These are phyloP conservation scores for Chalciporus sphaerocephalus DNA, from an alignment of 768 basidiomycete species.

Conservation along the genomic window DNA sequence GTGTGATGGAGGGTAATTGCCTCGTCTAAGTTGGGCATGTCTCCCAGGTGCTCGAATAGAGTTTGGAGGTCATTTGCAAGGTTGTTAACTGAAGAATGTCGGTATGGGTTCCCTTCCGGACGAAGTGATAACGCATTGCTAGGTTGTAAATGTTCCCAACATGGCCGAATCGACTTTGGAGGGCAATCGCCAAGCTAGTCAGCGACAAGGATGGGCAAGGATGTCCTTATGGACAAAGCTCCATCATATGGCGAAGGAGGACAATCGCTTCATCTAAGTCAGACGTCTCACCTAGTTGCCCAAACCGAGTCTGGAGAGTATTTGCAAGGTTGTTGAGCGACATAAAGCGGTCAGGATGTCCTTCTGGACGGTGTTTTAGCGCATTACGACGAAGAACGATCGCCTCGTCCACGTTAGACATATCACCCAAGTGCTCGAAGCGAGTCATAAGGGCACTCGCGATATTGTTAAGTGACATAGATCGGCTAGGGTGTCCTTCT, in stretches of 20 bases:
- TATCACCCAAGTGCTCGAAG: neutral
- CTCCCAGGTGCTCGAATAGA: neutral
- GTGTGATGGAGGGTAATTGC: neutral
- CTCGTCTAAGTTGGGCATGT: neutral
- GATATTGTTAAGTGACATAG: neutral
- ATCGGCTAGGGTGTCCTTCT: neutral
- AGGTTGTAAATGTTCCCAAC: too few species aligned
- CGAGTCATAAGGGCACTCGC: neutral
- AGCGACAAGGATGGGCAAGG: neutral
- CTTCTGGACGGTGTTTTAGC: neutral
- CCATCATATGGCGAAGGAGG: too few species aligned
- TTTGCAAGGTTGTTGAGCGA: too few species aligned
- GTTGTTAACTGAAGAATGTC: too few species aligned
- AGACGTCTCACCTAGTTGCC: too few species aligned
- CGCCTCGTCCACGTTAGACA: neutral
- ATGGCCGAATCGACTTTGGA: too few species aligned
- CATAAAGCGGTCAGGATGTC: neutral
- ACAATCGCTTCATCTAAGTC: too few species aligned
- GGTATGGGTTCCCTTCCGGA: too few species aligned
- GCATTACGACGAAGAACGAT: neutral
- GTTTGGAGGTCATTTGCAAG: too few species aligned
- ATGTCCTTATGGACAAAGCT: neutral
- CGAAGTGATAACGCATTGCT: too few species aligned
- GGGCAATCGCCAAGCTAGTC: neutral
- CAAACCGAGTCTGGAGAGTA: too few species aligned